Conservation (phyloP, 305 asterid genomes). For the Lippia alba region DNA sequence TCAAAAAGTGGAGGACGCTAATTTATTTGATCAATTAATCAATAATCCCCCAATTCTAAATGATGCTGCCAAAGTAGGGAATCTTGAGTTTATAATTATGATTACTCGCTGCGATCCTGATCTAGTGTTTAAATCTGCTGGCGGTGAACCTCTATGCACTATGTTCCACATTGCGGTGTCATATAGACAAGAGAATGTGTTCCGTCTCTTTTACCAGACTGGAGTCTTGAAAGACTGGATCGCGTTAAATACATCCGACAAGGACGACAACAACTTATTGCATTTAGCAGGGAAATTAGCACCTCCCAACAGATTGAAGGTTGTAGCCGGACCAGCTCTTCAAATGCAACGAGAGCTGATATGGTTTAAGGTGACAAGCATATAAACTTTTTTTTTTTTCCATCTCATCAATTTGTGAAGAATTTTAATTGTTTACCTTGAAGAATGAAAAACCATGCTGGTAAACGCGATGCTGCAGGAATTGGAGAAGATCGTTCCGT, state of each 20-base stretch:
- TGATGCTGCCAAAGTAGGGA: slow-evolving; percentile 11
- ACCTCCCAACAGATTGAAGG: background rate
- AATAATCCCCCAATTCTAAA: background rate
- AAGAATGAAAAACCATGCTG: background rate
- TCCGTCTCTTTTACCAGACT: background rate
- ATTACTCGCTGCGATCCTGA: background rate
- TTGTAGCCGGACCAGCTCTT: slow-evolving; percentile 43
- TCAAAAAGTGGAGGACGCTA: background rate
- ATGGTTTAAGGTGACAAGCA: slow-evolving; percentile 43
- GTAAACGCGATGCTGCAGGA: slow-evolving; percentile 18
- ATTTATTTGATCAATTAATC: background rate
- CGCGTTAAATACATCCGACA: background rate
- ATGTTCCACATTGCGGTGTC: background rate
- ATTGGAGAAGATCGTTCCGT: background rate
- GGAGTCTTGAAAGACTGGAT: background rate
- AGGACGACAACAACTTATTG: background rate
- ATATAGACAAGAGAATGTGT: background rate
- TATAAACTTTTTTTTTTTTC: no score
- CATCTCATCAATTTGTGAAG: no score
- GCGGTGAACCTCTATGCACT: background rate
- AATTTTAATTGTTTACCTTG: no score
- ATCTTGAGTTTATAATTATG: background rate
- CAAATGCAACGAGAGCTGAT: slow-evolving; percentile 45
- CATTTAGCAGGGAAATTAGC: slow-evolving; percentile 13
- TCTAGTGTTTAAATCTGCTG: background rate